Evolutionary conservation across 805 yeast genomes (phyloP), one percentile per base, ranked within the genome.

Genomic region (Teunomyces barrocoloradensis): DNA sequence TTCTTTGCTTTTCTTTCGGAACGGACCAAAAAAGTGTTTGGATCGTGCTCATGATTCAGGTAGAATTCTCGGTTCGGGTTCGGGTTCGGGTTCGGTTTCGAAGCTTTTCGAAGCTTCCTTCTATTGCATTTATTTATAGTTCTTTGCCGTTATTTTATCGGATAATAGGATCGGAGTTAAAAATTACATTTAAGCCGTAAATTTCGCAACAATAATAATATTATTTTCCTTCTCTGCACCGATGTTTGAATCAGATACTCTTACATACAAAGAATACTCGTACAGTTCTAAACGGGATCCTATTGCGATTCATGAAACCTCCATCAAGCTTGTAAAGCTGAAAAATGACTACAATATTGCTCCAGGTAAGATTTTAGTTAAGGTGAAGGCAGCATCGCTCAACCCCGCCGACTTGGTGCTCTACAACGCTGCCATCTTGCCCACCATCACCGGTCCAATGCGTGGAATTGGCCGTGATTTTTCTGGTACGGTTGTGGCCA

Each of bases 351-450:
- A 44, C 30, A 49, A 42, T 25, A 58, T 56, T 4, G 43, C 46
- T 5, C 27, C 48, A 10, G 43, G 54, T 38, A 49, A 58, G 21
- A 54, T 66, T 15, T 55, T 69, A 43, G 58, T 69, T 17, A 69
- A 69, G 49, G 57, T 66, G n/a, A 60, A 59, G 29, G 46, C 63
- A 7, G 67, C 65, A 3, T 61, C 71, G 1, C 60, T 69, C 45
- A 69, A 69, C 46, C 73, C 72, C 2, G 56, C 66, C n/a, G 74
- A 69, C 41, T 27, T 58, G 13, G 41, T 62, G 15, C 32, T 67
- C 44, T 55, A 63, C 39, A 51, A 55, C 28, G 30, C 57, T 3
- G 49, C 54, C 25, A 6, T 46, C 9, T 25, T 41, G 10, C 51
- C 50, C 4, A 49, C 55, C 7, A 13, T 56, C 11, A 11, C 48